Conservation (phyloP, 495 filamentous ascomycete genomes). For the Halenospora varia region DNA sequence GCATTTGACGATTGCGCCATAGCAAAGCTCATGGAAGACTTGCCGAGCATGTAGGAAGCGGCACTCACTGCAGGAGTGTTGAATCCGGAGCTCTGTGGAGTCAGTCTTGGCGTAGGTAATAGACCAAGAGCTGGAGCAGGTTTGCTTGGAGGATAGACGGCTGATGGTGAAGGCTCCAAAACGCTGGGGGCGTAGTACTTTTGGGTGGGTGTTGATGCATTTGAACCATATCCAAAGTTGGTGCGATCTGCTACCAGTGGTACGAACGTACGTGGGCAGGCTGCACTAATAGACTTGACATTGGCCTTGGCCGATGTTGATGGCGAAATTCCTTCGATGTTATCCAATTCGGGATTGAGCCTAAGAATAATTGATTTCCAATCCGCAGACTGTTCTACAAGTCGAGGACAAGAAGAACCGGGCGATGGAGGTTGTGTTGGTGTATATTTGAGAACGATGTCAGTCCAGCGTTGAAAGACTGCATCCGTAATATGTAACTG, state of each 20-base stretch:
- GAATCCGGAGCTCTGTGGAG: constrained; percentile 68
- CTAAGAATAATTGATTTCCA: constrained; percentile 77
- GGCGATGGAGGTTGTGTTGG: constrained; percentile 61
- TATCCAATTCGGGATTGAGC: constrained; percentile 72
- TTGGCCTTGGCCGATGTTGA: constrained; percentile 21
- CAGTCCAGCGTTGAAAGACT: constrained; percentile 87
- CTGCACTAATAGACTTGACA: constrained; percentile 19
- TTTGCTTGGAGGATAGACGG: constrained; percentile 47
- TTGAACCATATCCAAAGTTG: constrained; percentile 28
- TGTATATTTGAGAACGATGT: constrained; percentile 82
- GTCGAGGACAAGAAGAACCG: constrained; percentile 37
- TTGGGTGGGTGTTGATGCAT: constrained; percentile 43
- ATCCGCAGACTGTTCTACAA: constrained; percentile 43
- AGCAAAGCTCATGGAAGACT: constrained; percentile 66
- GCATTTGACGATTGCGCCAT: constrained; percentile 72
- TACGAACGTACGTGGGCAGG: constrained; percentile 28
- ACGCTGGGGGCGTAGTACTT: constrained; percentile 45
- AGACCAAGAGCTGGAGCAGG: constrained; percentile 53
- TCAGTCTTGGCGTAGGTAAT: constrained; percentile 75
- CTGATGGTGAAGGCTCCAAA: constrained; percentile 56
- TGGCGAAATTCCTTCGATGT: constrained; percentile 43
- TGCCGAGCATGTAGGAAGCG: constrained; percentile 46
- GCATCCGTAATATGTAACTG: constrained; percentile 87
- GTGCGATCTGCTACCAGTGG: constrained; percentile 20
- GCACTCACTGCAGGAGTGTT: constrained; percentile 91